Evolutionary conservation across 1,284 basidiomycete genomes (phyloP), one percentile per base, ranked within the genome.

Genomic region (Fomes fomentarius): DNA sequence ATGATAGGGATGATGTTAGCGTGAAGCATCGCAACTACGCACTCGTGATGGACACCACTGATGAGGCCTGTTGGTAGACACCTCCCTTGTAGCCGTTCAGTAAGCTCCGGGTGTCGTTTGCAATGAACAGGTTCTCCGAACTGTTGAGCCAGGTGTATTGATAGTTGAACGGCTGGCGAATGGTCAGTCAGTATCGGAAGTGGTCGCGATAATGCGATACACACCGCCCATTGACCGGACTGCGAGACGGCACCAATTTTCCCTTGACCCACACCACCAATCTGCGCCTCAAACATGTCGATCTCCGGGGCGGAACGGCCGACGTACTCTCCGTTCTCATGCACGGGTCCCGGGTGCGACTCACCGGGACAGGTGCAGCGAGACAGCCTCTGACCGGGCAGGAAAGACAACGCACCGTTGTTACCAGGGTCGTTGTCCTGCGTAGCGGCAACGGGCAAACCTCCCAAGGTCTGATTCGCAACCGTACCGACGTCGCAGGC

Each of bases 291-390:
- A 58, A 94, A 73, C 38, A 94, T 79, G 71, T 94, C 91, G 62
- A 95, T 91, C 74, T 96, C 93, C 0, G 93, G 93, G 1, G 91
- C 90, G 2, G 85, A 80, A 47, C 94, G 82, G n/a, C 93, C 94
- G 7, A 83, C 81, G 48, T 78, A 87, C 10, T 81, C 79, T 14
- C 81, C 81, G 63, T 82, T 78, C 22, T 63, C 54, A 49, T 74
- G 71, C 39, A 66, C 76, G 10, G 94, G 94, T 0, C 94, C 94
- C 0, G 94, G 94, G 66, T 96, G 94, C 43, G 86, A 83, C 50
- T 85, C 83, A n/a, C 81, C 81, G 0, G 85, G 76, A 66, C 94
- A 96, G 1, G 93, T 94, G 72, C 94, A 96, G 0, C 89, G 80
- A 6, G 91, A 93, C 19, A 86, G 69, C 30, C 82, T 77, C 63